A percentile compares a stretch with the other conserved stretches of the same genome.
These are phyloP conservation scores for Lathyrus sativus DNA, from an alignment of 306 rosid genomes.

Conservation along the genomic window DNA sequence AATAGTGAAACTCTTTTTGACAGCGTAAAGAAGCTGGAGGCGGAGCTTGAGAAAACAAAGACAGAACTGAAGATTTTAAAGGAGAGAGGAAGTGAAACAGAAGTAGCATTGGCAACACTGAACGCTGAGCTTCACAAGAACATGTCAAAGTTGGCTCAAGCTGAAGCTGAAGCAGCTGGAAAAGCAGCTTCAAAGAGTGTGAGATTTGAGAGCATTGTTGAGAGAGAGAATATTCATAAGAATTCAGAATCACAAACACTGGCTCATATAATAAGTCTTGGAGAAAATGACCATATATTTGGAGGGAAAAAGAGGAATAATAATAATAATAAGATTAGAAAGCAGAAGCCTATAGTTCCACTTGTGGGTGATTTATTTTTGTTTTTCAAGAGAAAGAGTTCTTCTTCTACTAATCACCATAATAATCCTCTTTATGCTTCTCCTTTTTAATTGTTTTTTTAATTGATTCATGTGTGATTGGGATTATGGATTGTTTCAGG, in stretches of 20 bases:
- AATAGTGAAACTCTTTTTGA: constrained; percentile 17
- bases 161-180: constrained; percentile 64
- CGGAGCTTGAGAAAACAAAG: constrained; percentile 77
- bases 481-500: not conserved
- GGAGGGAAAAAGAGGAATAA: constrained; percentile 29
- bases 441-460: constrained; percentile 35
- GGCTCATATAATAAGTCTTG: constrained; percentile 61
- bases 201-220: constrained; percentile 37
- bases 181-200: constrained; percentile 46
- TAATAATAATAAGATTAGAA: constrained; percentile 36
- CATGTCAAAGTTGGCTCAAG: constrained; percentile 73
- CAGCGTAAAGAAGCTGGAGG: constrained; percentile 63
- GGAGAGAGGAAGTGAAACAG: constrained; percentile 76
- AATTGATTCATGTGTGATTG: not conserved
- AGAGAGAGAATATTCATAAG: not conserved
- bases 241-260: constrained; percentile 43
- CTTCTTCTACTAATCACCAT: constrained; percentile 39
- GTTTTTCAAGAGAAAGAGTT: constrained; percentile 48
- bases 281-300: constrained; percentile 42
- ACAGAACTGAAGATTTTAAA: constrained; percentile 68
- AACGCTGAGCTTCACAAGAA: constrained; percentile 88
- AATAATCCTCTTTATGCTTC: constrained; percentile 54
- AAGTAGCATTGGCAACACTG: constrained; percentile 75
- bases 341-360: constrained; percentile 87
- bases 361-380: constrained; percentile 61